Percentiles rank a stretch among this genome's conserved stretches.
Evolutionary conservation across 441 rosid genomes (phyloP).

Genomic region (Pelargonium australe): DNA sequence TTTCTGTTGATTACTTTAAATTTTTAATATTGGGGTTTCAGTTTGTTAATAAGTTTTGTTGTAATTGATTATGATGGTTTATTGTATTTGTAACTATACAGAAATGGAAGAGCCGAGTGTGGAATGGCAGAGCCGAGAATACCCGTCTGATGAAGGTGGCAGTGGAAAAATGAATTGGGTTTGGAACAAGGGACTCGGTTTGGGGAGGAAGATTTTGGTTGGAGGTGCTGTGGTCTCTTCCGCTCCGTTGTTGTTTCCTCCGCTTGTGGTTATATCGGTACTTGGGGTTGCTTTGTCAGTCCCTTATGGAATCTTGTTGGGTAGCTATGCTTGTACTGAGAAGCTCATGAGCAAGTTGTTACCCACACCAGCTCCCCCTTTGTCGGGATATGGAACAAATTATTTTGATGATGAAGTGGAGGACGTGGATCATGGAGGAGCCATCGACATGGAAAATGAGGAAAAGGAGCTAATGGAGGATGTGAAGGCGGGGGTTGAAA

Average conservation of each 20-base stretch:
- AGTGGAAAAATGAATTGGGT: slow-evolving; percentile 38
- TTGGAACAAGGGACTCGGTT: slow-evolving; percentile 37
- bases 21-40: too few relatives aligned
- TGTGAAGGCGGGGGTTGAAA: slow-evolving; percentile 15
- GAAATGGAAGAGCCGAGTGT: slow-evolving; percentile 16
- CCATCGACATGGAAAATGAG: slow-evolving; percentile 21
- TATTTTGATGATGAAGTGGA: slow-evolving; percentile 16
- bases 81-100: not conserved
- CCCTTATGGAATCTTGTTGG: slow-evolving; percentile 62
- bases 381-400: slow-evolving; percentile 15
- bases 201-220: slow-evolving; percentile 60
- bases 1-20: too few relatives aligned
- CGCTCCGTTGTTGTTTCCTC: slow-evolving; percentile 62
- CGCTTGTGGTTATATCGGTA: slow-evolving; percentile 46
- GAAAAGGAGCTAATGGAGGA: slow-evolving; percentile 29
- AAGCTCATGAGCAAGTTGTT: slow-evolving; percentile 59
- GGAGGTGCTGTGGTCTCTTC: slow-evolving; percentile 54
- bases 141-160: slow-evolving; percentile 21
- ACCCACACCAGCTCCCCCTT: slow-evolving; percentile 18
- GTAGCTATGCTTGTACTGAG: slow-evolving; percentile 67
- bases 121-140: slow-evolving; percentile 32
- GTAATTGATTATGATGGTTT: not conserved
- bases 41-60: not conserved
- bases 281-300: slow-evolving; percentile 56
- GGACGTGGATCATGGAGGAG: slow-evolving; percentile 14